Evolutionary conservation across 352 stramenopile genomes (phyloP).

Genomic region (Phytophthora syringae): DNA sequence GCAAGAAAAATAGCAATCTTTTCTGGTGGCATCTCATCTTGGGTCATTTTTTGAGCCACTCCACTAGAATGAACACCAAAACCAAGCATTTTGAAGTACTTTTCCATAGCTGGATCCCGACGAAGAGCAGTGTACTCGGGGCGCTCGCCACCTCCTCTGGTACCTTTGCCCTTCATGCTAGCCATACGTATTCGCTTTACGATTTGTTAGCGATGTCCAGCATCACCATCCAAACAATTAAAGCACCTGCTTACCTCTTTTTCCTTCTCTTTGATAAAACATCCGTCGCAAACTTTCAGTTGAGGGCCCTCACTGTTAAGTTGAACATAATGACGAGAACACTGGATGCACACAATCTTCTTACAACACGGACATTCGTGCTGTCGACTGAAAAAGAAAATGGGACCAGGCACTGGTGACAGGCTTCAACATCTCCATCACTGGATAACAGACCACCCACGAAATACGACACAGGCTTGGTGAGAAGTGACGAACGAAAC

Average conservation of each 20-base stretch:
- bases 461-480: slow-evolving; percentile 72
- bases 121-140: slow-evolving; percentile 62
- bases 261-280: slow-evolving; percentile 78
- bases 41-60: slow-evolving; percentile 82
- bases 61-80: slow-evolving; percentile 75
- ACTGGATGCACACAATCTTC: slow-evolving; percentile 60
- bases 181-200: slow-evolving; percentile 47
- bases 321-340: slow-evolving; percentile 60
- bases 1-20: slow-evolving; percentile 68
- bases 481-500: slow-evolving; percentile 58
- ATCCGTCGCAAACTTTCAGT: slow-evolving; percentile 73
- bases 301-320: slow-evolving; percentile 49
- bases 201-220: slow-evolving; percentile 14
- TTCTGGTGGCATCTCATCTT: slow-evolving; percentile 69
- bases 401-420: slow-evolving; percentile 59
- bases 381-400: slow-evolving; percentile 85
- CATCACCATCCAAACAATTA: slow-evolving; percentile 2
- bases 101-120: slow-evolving; percentile 69
- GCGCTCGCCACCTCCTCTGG: slow-evolving; percentile 36
- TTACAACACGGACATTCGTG: slow-evolving; percentile 58
- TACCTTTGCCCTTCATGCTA: slow-evolving; percentile 22
- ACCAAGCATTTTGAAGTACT: slow-evolving; percentile 88
- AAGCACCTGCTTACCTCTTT: slow-evolving; percentile 42
- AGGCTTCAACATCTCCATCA: slow-evolving; percentile 41
- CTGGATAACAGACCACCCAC: slow-evolving; percentile 60